Conservation (phyloP, 768 basidiomycete species). For the Pleurotus ostreatus region DNA sequence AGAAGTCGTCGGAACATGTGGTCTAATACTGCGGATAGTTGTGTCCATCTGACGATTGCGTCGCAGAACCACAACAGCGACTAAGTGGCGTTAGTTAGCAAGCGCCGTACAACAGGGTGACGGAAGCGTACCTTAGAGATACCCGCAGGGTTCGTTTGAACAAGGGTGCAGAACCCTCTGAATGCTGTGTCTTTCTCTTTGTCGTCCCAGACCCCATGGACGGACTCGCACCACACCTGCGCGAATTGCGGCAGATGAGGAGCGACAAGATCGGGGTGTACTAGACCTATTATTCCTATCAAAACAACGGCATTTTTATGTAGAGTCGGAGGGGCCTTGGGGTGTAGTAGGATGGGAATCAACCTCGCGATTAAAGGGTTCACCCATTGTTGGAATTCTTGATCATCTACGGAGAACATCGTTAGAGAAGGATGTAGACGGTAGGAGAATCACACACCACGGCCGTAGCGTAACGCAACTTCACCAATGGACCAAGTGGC, state of each 20-base stretch:
- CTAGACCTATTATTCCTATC: constrained; percentile 92
- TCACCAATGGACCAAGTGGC: constrained; percentile 99
- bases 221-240: constrained; percentile 92
- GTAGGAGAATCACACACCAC: constrained; percentile 41
- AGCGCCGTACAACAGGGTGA: not conserved
- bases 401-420: constrained; percentile 47
- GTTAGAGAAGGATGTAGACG: constrained; percentile 5
- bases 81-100: constrained; percentile 36
- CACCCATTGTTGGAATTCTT: constrained; percentile 91
- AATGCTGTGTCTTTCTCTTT: constrained; percentile 99
- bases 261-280: constrained; percentile 85
- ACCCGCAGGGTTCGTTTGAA: constrained; percentile 91
- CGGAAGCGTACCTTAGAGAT: constrained; percentile 74
- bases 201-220: constrained; percentile 98
- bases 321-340: constrained; percentile 88
- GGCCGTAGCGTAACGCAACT: constrained; percentile 88
- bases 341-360: constrained; percentile 88
- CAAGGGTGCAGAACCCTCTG: constrained; percentile 93
- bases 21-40: constrained; percentile 88
- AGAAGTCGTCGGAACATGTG: constrained; percentile 91
- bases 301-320: constrained; percentile 99
- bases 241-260: constrained; percentile 89
- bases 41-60: constrained; percentile 92
- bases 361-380: constrained; percentile 81
- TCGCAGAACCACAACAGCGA: constrained; percentile 97